Base-by-base conservation (phyloP, 345 rosid species). In the Salix dunnii region DNA sequence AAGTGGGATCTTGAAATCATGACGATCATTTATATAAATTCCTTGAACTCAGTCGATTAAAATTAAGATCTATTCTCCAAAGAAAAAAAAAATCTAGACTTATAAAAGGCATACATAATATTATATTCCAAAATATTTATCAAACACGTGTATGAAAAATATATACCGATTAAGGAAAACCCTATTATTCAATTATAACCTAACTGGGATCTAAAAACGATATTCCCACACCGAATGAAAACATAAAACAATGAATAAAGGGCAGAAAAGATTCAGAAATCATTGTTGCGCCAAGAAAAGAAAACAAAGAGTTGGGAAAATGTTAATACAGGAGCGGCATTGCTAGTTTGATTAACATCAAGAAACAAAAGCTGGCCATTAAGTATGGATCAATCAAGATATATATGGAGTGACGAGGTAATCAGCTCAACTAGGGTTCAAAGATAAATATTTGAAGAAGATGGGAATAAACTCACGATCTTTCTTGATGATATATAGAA, bases 1-100 rank as follows among this genome's bases (percentile, higher is more conserved):
- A 75, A 40, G 80, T 82, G 85, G 82, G 80, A 77, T 73, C 78
- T 70, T 63, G 18, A 69, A 66, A 74, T 78, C 77, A 83, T 81
- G 77, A 83, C 79, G 77, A 78, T 84, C 28, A 43, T 66, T 1
- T 64, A 23, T 11, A 12, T 62, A 11, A 2, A 28, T 65, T 43
- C 64, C 74, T 74, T 42, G 23, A 81, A 80, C 60, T 58, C 66
- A 43, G 64, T 67, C 73, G 31, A 31, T 30, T 70, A 70, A 14
- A 9, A 40, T 36, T 60, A 67, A 6, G 35, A 28, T 27, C 14
- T 64, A 18, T 64, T 27, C 18, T 67, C 70, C 70, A 20, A 51
- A 2, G 8, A 5, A 20, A 18, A 51, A 3, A 51, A 18, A 8
- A 6, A 16, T 51, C 38, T 27, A 13, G 16, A 36, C 70, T 35